Conservation (phyloP, 1,139 yeast species). For the Lodderomyces margitis region DNA sequence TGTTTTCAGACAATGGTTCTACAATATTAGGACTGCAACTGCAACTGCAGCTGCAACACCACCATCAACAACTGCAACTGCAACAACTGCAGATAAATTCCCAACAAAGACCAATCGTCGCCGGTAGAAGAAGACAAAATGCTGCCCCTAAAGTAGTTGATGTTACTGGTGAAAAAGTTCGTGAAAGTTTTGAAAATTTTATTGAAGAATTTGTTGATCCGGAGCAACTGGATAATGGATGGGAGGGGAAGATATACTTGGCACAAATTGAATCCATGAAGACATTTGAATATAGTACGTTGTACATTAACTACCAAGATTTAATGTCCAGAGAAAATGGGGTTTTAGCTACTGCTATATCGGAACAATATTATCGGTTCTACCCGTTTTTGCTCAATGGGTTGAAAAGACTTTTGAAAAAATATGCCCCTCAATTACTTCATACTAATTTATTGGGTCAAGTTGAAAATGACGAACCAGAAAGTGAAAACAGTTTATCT, state of each 20-base stretch:
- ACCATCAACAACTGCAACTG: constrained; percentile 6
- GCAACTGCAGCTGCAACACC: not conserved
- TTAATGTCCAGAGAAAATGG: constrained; percentile 76
- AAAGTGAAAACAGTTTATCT: constrained; percentile 18
- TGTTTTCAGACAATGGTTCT: constrained; percentile 11
- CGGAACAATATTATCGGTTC: constrained; percentile 90
- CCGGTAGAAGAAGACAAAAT: constrained; percentile 51
- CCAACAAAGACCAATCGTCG: constrained; percentile 14
- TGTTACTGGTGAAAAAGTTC: constrained; percentile 89
- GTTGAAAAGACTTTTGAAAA: constrained; percentile 66
- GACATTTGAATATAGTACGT: constrained; percentile 69
- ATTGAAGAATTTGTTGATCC: constrained; percentile 60
- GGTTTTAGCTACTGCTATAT: constrained; percentile 83
- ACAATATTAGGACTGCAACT: constrained; percentile 2
- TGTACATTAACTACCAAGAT: constrained; percentile 85
- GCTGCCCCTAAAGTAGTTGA: constrained; percentile 86
- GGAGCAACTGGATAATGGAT: constrained; percentile 34
- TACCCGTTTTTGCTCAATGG: constrained; percentile 81
- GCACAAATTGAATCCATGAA: constrained; percentile 83
- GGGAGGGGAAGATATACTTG: constrained; percentile 62
- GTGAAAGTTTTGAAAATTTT: constrained; percentile 86
- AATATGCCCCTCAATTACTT: constrained; percentile 72
- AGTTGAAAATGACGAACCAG: constrained; percentile 17
- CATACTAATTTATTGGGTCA: constrained; percentile 42
- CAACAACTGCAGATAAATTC: not conserved